phyloP scores from a whole-genome alignment of 768 basidiomycete genomes.

The Leccinum boreale region DNA sequence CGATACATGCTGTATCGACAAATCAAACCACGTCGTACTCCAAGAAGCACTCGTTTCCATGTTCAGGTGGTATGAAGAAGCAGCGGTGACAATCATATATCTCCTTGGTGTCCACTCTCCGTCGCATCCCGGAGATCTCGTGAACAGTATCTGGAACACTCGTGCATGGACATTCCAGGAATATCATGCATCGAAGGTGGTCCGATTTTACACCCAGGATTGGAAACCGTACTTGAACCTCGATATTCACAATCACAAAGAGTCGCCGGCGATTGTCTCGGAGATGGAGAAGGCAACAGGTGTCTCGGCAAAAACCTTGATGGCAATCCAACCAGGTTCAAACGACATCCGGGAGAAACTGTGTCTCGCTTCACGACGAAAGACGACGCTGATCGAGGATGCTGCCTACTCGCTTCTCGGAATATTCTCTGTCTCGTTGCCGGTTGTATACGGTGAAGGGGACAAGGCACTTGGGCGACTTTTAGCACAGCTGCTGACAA shows the following conservation, averaged over 20 bases:
- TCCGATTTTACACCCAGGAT: neutral
- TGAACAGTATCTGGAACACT: neutral
- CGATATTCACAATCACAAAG: neutral
- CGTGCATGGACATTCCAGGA: neutral
- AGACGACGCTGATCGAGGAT: neutral
- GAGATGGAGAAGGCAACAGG: neutral
- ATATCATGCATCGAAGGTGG: neutral
- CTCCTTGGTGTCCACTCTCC: neutral
- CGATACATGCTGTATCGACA: neutral
- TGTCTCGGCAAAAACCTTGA: neutral
- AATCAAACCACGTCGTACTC: neutral
- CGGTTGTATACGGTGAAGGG: neutral
- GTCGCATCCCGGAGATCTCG: neutral
- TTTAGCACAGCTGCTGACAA: neutral
- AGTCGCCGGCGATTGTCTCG: neutral
- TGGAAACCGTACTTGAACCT: neutral
- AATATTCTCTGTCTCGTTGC: neutral
- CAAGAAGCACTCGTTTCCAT: neutral
- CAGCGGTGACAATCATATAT: neutral
- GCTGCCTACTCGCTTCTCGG: neutral
- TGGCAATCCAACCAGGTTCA: neutral
- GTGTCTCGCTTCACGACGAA: neutral
- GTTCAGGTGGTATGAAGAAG: neutral
- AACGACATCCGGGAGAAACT: neutral
- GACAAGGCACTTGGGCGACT: neutral